Base-by-base conservation (phyloP, 1,139 yeast species). In the Kodamaea plutei region DNA sequence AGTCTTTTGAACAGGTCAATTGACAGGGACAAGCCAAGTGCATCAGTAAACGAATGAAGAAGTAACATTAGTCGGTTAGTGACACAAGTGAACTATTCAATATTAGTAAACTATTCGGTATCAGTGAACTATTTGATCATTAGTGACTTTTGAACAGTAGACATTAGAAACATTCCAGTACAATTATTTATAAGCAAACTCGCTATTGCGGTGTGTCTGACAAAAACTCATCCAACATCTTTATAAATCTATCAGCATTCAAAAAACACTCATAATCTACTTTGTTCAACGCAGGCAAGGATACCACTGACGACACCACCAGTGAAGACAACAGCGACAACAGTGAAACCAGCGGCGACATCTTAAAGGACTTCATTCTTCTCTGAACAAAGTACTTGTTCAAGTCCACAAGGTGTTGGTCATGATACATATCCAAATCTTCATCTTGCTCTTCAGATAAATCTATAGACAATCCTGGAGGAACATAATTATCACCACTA, bases 401-500 rank as follows among this genome's bases (percentile, higher is more conserved):
- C 19, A 30, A 26, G 15, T 30, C 33, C 18, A 16, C 9, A 21
- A 30, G 44, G 25, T 44, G 42, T 23, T 40, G 35, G 24, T 45
- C 41, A 37, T 44, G 36, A 35, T 40, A 37, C 28, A 34, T 37
- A 36, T 48, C 36, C 6, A 30, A 34, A 11, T 27, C 33, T 14
- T 32, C 31, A 12, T 38, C 34, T 13, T 30, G 33, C 8, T 34
- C 31, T 11, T 29, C 30, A 4, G 25, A 18, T 16, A 33, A 26
- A 18, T 33, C 36, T 10, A 25, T 26, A 9, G 30, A 14, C 4
- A 23, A 20, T 10, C 32, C 37, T 9, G 17, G 15, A n/a, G 37
- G 37, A 23, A 20, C 35, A 17, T 65, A 65, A 20, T 45, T 30
- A 20, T 63, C 62, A 8, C 73, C 73, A 29, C 69, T 62, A 37